These are phyloP conservation scores for Ramularia collo-cygni DNA, from an alignment of 2,329 filamentous ascomycete species.

Conservation along the genomic window DNA sequence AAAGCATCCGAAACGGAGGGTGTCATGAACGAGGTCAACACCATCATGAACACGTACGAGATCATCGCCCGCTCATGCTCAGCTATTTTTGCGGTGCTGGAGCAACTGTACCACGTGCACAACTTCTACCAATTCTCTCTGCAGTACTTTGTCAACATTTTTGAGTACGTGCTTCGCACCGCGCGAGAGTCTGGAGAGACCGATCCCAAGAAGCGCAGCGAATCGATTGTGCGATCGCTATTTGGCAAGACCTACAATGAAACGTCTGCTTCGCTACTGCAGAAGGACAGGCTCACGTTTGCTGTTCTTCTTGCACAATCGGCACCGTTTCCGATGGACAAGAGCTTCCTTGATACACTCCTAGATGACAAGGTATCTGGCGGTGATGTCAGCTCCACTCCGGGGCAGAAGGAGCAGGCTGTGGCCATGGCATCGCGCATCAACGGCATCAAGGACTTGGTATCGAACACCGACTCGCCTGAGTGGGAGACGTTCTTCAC, in stretches of 20 bases:
- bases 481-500: slow-evolving; percentile 77
- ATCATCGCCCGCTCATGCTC: slow-evolving; percentile 92
- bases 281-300: slow-evolving; percentile 89
- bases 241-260: slow-evolving; percentile 89
- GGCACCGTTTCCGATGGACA: slow-evolving; percentile 94
- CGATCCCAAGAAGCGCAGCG: slow-evolving; percentile 59
- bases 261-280: slow-evolving; percentile 85
- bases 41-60: slow-evolving; percentile 89
- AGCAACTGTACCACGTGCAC: slow-evolving; percentile 96
- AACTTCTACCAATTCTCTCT: slow-evolving; percentile 99
- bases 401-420: slow-evolving; percentile 58
- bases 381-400: slow-evolving; percentile 67
- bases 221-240: slow-evolving; percentile 84
- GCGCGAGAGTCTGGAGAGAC: slow-evolving; percentile 66
- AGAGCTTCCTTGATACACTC: slow-evolving; percentile 75
- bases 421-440: slow-evolving; percentile 64
- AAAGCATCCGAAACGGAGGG: slow-evolving; percentile 97
- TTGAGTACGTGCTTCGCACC: slow-evolving; percentile 79
- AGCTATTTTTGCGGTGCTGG: slow-evolving; percentile 91
- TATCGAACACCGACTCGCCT: slow-evolving; percentile 55
- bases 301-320: slow-evolving; percentile 94
- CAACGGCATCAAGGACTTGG: slow-evolving; percentile 62
- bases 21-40: slow-evolving; percentile 96
- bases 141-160: slow-evolving; percentile 97
- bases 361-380: slow-evolving; percentile 71